phyloP scores from a whole-genome alignment of 1,139 yeast species.

The Yamadazyma atmosphaerica region DNA sequence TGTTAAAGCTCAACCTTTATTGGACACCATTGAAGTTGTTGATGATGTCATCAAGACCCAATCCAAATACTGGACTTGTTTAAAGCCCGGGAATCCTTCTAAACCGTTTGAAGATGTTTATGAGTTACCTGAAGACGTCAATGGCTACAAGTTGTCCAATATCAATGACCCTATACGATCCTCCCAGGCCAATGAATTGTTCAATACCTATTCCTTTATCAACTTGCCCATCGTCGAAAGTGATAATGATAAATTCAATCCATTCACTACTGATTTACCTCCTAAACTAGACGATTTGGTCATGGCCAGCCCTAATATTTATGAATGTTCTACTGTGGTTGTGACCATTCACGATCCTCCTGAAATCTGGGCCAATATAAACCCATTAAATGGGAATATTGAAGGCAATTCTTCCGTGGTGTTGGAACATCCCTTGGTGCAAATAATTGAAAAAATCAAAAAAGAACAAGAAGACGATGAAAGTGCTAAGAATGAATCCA shows the following conservation, averaged over 20 bases:
- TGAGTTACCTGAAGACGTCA: conserved; percentile 29
- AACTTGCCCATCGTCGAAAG: conserved; percentile 60
- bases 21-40: conserved; percentile 82
- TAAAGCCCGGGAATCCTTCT: conserved; percentile 64
- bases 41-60: conserved; percentile 81
- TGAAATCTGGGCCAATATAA: conserved; percentile 85
- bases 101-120: conserved; percentile 42
- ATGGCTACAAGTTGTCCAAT: conserved; percentile 42
- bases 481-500: conserved; percentile 20
- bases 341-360: conserved; percentile 89
- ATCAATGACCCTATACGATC: conserved; percentile 73
- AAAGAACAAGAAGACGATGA: conserved; percentile 45
- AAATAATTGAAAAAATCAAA: conserved; percentile 35
- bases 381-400: conserved; percentile 76
- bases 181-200: conserved; percentile 62
- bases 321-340: conserved; percentile 60
- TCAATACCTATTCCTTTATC: conserved; percentile 58
- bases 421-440: conserved; percentile 43
- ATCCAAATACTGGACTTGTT: conserved; percentile 83
- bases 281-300: conserved; percentile 66
- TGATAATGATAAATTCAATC: conserved; percentile 25
- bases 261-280: conserved; percentile 46
- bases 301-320: conserved; percentile 73
- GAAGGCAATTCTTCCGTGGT: conserved; percentile 73
- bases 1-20: conserved; percentile 58